Evolutionary conservation across 2,329 filamentous ascomycete species (phyloP), one percentile per base, ranked within the genome.

Genomic region (Alternaria gaisen): DNA sequence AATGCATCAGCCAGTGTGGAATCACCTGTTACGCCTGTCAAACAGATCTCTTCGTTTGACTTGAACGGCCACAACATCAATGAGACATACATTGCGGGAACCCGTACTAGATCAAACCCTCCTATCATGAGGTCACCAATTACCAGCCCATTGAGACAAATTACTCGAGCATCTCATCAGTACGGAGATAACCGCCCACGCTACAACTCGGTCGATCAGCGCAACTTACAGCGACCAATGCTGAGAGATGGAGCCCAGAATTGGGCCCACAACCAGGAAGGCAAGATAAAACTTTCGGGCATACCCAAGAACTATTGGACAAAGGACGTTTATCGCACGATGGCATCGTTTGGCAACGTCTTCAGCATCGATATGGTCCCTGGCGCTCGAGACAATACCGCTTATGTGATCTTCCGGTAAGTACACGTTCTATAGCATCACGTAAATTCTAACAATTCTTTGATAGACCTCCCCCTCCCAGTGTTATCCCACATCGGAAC

Each of bases 261-360:
- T 18, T 73, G 72, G 72, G 62, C 61, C 6, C 48, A 56, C 32
- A 5, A 42, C 11, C 73, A 76, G 40, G 70, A 75, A 46, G 18
- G 24, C 11, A 76, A 74, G 47, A 46, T 75, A 30, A 71, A 44
- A 12, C 3, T 76, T 0, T 20, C 53, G 0, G 61, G 64, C 0
- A 40, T 77, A 26, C 64, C 68, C 3, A 69, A 63, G 34, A 28
- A 18, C 2, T 69, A 18, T 41, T 69, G 66, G 67, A 71, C 62
- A 1, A 62, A 61, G 26, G 64, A 72, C 11, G 55, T 74, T 3
- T 72, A 77, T 28, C 12, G 68, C 3, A 62, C 62, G 5, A 43
- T 77, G 28, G 66, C 66, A 11, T 36, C 24, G 0, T 72, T 72
- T 43, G 77, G 77, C 2, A 69, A 58, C 10, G 69, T 80, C 11